Evolutionary conservation across 1,284 basidiomycete species (phyloP), one percentile per base, ranked within the genome.

Genomic region (Schizophyllum commune): DNA sequence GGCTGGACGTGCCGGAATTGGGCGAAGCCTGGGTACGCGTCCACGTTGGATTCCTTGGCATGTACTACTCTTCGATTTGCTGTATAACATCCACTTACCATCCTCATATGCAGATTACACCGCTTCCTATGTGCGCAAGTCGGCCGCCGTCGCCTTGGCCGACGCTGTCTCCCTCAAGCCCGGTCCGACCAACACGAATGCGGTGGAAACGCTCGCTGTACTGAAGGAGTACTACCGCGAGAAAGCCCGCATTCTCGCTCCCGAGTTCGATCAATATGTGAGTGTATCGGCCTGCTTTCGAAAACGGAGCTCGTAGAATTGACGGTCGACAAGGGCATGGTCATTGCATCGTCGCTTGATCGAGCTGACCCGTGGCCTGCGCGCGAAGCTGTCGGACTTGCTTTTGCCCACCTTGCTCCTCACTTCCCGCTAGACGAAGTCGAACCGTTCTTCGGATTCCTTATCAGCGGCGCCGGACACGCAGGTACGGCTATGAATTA

Each of bases 351-450:
- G 67, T 97, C 91, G 57, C 76, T 97, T n/a, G 89, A 95, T 70
- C 85, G 92, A 39, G 77, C 85, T n/a, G 97, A 99, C 74, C 96
- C 96, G 4, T 99, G 93, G 93, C 83, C 86, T 60, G 82, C 89
- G 27, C 84, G 97, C 34, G 79, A 90, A 1, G 94, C 96, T 4
- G 81, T 91, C 56, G 91, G 92, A 0, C 73, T 79, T 6, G 77
- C 92, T 0, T 86, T 98, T 60, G 82, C 86, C 65, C 77, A 84
- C 2, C 73, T 96, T 1, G 85, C 94, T 0, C 85, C 88, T 1
- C 77, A 78, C 17, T 89, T 96, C 65, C 80, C 83, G 0, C 78
- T 83, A 7, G 76, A 78, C 0, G 83, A 89, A 52, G 80, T 98
- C 5, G 84, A 86, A 32, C 82, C 88, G 0, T 90, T 98, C 75